These are phyloP conservation scores for Passiflora organensis DNA, from an alignment of 345 rosid species.

Conservation along the genomic window DNA sequence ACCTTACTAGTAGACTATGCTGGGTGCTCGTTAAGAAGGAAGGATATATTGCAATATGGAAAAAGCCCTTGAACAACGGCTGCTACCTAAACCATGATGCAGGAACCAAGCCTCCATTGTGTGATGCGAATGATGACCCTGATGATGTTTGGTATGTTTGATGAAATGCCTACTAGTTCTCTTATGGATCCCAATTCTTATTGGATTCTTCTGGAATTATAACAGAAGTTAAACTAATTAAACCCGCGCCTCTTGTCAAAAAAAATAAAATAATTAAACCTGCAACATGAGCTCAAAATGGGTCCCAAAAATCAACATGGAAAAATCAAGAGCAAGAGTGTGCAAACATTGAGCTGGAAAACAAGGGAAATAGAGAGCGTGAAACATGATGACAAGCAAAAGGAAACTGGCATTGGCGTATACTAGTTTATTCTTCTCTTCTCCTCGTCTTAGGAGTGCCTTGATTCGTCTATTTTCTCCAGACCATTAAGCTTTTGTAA, in stretches of 20 bases:
- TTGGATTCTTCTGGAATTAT: background rate
- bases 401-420: no score
- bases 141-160: constrained; percentile 73
- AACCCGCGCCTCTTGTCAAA: no score
- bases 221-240: background rate
- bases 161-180: background rate
- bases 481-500: no score
- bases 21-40: constrained; percentile 93
- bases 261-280: background rate
- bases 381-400: no score
- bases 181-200: background rate
- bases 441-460: no score
- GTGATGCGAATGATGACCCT: constrained; percentile 71
- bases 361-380: no score
- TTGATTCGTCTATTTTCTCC: no score
- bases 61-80: constrained; percentile 70
- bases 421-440: no score
- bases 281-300: background rate
- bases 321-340: background rate
- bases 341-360: background rate
- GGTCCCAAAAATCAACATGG: background rate
- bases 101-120: constrained; percentile 63
- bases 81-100: constrained; percentile 74
- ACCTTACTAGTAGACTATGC: constrained; percentile 78
- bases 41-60: constrained; percentile 94